These are phyloP conservation scores for Cubamyces sp. DNA, from an alignment of 768 basidiomycete genomes.

Conservation along the genomic window DNA sequence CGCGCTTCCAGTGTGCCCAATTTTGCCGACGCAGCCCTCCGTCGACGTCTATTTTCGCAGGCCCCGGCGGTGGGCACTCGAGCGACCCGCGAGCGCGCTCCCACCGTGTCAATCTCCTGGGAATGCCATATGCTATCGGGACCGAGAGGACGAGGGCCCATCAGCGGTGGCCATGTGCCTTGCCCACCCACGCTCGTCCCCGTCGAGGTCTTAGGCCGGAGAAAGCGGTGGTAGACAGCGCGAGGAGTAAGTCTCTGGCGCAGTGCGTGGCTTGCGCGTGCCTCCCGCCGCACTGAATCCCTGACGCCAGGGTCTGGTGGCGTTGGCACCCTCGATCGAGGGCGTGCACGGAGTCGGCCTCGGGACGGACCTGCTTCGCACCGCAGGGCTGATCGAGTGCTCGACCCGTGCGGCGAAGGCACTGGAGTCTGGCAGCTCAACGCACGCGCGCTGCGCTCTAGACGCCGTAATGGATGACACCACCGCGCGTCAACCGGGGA, in stretches of 20 bases:
- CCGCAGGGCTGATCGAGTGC: constrained; percentile 16
- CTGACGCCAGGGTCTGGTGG: not conserved
- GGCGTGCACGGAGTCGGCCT: constrained; percentile 10
- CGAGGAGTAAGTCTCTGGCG: not conserved
- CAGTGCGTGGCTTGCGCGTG: not conserved
- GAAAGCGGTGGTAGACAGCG: constrained; percentile 2
- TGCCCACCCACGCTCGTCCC: not conserved
- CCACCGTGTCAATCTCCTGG: constrained; percentile 17
- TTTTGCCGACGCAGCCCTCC: constrained; percentile 17
- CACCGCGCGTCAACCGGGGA: constrained; percentile 8
- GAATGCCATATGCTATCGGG: constrained; percentile 21
- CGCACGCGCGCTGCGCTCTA: constrained; percentile 1
- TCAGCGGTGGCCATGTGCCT: constrained; percentile 9
- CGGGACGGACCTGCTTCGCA: constrained; percentile 6
- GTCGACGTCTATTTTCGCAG: constrained; percentile 19
- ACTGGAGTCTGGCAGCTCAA: not conserved
- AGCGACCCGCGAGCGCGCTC: constrained; percentile 12
- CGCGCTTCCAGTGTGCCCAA: constrained; percentile 11
- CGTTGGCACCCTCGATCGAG: constrained; percentile 17
- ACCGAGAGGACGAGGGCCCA: constrained; percentile 19
- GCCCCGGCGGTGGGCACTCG: constrained; percentile 10
- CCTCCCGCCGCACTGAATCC: constrained; percentile 1
- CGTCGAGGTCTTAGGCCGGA: constrained; percentile 8
- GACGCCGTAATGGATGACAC: constrained; percentile 9
- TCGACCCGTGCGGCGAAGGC: constrained; percentile 5